phyloP scores from a whole-genome alignment of 768 basidiomycete species.

The Russula brevipes region DNA sequence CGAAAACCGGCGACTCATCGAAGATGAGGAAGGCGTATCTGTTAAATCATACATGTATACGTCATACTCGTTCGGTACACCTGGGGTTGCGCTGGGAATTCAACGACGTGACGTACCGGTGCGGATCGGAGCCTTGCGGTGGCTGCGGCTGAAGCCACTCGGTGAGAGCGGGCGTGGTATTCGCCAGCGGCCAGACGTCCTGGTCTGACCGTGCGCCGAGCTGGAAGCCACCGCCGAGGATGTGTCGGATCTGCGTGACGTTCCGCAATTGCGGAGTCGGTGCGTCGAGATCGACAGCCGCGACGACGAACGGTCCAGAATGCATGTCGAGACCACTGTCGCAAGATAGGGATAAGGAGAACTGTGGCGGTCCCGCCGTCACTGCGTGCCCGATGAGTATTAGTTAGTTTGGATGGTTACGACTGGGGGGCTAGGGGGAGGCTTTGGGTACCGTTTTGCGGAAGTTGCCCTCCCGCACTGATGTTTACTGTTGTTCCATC shows the following conservation, averaged over 20 bases:
- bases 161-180: slow-evolving; percentile 41
- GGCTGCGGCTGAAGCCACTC: slow-evolving; percentile 39
- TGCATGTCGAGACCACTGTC: neutral
- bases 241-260: slow-evolving; percentile 5
- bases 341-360: neutral
- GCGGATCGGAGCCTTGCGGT: too few species aligned
- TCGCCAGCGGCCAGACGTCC: slow-evolving; percentile 27
- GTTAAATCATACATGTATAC: too few species aligned
- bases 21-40: too few species aligned
- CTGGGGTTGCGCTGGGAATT: too few species aligned
- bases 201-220: too few species aligned
- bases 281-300: slow-evolving; percentile 9
- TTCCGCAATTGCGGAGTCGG: slow-evolving; percentile 6
- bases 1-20: slow-evolving; percentile 31
- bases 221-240: slow-evolving; percentile 13
- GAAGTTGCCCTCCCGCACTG: too few species aligned
- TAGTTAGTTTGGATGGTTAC: too few species aligned
- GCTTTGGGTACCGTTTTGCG: too few species aligned
- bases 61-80: too few species aligned
- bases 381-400: neutral
- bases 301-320: slow-evolving; percentile 15
- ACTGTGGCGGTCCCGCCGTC: neutral
- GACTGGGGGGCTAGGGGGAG: too few species aligned
- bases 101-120: too few species aligned
- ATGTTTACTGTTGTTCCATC: neutral